phyloP scores from a whole-genome alignment of 1,284 basidiomycete species.

The Cutaneotrichosporon sp. region DNA sequence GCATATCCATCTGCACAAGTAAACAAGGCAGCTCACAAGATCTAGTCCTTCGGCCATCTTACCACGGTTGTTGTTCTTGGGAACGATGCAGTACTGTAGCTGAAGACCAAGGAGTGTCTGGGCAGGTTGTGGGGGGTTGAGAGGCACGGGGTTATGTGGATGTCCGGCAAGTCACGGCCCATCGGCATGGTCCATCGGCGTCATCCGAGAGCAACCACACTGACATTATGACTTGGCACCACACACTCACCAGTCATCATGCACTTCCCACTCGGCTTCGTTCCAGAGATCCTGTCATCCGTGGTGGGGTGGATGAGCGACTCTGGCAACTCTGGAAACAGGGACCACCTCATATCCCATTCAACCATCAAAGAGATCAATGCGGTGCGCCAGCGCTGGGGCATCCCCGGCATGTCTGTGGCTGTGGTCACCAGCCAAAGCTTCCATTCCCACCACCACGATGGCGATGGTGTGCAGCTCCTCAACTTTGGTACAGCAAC shows the following conservation, averaged over 20 bases:
- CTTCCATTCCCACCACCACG: not conserved
- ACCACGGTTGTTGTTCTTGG: too few relatives aligned
- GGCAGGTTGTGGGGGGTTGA: too few relatives aligned
- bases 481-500: conserved; percentile 1
- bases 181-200: too few relatives aligned
- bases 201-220: too few relatives aligned
- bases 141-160: too few relatives aligned
- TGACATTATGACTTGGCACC: not conserved
- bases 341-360: not conserved
- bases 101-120: too few relatives aligned
- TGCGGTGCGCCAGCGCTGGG: conserved; percentile 10
- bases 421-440: conserved; percentile 5
- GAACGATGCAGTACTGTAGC: too few relatives aligned
- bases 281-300: not conserved
- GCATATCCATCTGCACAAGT: too few relatives aligned
- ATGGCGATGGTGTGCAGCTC: not conserved
- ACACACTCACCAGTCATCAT: not conserved
- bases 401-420: conserved; percentile 10
- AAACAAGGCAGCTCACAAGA: too few relatives aligned
- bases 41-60: too few relatives aligned
- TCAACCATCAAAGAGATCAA: not conserved
- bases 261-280: conserved; percentile 10
- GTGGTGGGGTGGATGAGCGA: not conserved
- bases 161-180: too few relatives aligned
- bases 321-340: not conserved